These are phyloP conservation scores for Starmerella davenportii DNA, from an alignment of 805 yeast genomes.

Conservation along the genomic window DNA sequence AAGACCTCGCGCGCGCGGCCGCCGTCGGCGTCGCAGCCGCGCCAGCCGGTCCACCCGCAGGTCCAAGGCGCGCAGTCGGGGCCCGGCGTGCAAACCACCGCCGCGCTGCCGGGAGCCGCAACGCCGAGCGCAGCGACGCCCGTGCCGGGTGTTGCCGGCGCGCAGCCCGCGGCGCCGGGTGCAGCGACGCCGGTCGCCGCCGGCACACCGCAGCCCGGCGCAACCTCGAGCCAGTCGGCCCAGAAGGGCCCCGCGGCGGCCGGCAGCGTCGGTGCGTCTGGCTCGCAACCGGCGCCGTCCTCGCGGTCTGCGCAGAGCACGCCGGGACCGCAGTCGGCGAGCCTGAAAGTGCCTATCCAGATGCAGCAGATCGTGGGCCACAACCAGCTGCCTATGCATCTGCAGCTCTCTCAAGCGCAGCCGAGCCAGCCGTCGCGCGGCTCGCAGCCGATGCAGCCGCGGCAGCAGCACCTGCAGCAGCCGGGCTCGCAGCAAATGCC, in stretches of 20 bases:
- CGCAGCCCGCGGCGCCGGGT: no score
- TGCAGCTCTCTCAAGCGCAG: constrained; percentile 6
- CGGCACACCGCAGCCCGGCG: no score
- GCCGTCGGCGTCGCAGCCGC: constrained; percentile 1
- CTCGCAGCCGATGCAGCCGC: constrained; percentile 17
- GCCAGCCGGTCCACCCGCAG: constrained; percentile 7
- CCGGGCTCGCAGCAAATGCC: constrained; percentile 3
- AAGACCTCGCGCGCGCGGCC: constrained; percentile 2
- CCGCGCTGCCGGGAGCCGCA: no score
- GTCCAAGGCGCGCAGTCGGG: no score
- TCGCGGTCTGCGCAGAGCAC: no score
- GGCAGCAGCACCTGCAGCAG: constrained; percentile 10
- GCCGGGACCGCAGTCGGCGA: constrained; percentile 1
- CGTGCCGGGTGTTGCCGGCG: no score
- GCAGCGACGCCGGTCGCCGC: no score
- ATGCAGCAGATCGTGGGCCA: neutral
- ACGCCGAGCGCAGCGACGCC: no score
- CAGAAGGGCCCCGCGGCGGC: no score
- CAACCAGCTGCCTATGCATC: constrained; percentile 6
- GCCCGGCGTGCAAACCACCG: constrained; percentile 1
- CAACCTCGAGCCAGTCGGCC: no score
- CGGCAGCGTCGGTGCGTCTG: no score
- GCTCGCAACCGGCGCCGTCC: no score
- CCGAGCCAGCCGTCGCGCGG: constrained; percentile 1
- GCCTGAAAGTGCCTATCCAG: neutral